A percentile compares a stretch with the other conserved stretches of the same genome.
These are phyloP conservation scores for Pestalotiopsis sp. DNA, from an alignment of 2,329 filamentous ascomycete species.

Conservation along the genomic window DNA sequence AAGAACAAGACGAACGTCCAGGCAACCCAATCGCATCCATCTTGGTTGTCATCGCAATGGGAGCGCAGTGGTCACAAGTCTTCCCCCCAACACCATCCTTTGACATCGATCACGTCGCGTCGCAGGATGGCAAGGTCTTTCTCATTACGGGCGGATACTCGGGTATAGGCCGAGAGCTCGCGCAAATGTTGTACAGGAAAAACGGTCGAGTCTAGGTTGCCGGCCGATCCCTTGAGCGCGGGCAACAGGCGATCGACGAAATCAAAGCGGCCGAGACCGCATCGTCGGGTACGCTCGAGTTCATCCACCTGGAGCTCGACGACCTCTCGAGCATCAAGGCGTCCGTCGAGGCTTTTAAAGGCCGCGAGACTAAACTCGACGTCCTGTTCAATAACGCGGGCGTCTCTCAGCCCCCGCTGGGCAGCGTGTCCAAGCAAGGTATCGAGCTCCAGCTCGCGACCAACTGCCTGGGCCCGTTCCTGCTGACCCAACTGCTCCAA, in stretches of 20 bases:
- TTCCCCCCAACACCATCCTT: background rate
- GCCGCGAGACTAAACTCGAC: slow-evolving; percentile 26
- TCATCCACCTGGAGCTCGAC: slow-evolving; percentile 26
- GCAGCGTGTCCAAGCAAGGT: slow-evolving; percentile 29
- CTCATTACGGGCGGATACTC: background rate
- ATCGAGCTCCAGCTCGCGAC: slow-evolving; percentile 25
- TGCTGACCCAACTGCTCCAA: slow-evolving; percentile 22
- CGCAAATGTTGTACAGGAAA: background rate
- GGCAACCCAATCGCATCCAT: no score
- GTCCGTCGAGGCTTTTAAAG: slow-evolving; percentile 21
- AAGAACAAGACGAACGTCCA: no score
- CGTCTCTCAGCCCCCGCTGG: slow-evolving; percentile 31
- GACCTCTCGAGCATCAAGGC: slow-evolving; percentile 27
- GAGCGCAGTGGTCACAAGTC: background rate
- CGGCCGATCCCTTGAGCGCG: background rate
- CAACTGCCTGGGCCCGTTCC: slow-evolving; percentile 23
- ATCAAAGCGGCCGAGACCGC: background rate
- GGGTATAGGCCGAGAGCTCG: background rate
- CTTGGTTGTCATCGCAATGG: background rate
- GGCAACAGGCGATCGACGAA: background rate
- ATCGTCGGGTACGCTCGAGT: background rate
- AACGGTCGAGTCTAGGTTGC: background rate
- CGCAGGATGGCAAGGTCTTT: background rate
- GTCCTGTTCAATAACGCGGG: slow-evolving; percentile 38
- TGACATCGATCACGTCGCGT: background rate